phyloP scores from a whole-genome alignment of 1,284 basidiomycete genomes.

The Microbotryum lychnidis-dioicae region DNA sequence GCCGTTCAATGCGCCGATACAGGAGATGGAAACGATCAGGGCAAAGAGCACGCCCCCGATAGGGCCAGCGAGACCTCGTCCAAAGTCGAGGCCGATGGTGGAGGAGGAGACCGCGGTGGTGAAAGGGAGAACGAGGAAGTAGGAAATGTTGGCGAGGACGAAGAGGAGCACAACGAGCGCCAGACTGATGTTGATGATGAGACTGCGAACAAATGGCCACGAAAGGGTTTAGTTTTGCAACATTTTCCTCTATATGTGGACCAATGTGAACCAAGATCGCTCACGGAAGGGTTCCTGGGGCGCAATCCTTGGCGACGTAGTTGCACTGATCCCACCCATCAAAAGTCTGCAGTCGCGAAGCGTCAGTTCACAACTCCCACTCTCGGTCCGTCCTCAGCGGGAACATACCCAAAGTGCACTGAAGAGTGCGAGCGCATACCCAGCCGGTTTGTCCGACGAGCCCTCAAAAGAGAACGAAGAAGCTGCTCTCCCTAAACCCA shows the following conservation, averaged over 20 bases:
- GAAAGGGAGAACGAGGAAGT: conserved; percentile 80
- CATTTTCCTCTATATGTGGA: too few species aligned
- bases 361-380: conserved; percentile 35
- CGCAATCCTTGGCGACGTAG: conserved; percentile 39
- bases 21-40: conserved; percentile 82
- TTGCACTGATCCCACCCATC: conserved; percentile 51
- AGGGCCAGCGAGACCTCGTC: conserved; percentile 72
- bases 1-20: conserved; percentile 86
- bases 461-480: conserved; percentile 51
- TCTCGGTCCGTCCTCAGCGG: conserved; percentile 53
- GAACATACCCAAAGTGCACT: conserved; percentile 93
- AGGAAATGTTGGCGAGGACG: conserved; percentile 65
- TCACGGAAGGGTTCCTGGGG: conserved; percentile 24
- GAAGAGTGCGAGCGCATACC: conserved; percentile 88
- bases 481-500: conserved; percentile 38
- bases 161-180: conserved; percentile 55
- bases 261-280: not conserved
- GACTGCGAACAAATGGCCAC: conserved; percentile 10
- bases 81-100: conserved; percentile 57
- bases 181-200: conserved; percentile 77
- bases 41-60: conserved; percentile 81
- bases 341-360: conserved; percentile 35
- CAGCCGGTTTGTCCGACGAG: conserved; percentile 66
- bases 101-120: not conserved
- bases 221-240: conserved; percentile 21